Conservation (phyloP, 768 basidiomycete species). For the Hypholoma fasciculare region DNA sequence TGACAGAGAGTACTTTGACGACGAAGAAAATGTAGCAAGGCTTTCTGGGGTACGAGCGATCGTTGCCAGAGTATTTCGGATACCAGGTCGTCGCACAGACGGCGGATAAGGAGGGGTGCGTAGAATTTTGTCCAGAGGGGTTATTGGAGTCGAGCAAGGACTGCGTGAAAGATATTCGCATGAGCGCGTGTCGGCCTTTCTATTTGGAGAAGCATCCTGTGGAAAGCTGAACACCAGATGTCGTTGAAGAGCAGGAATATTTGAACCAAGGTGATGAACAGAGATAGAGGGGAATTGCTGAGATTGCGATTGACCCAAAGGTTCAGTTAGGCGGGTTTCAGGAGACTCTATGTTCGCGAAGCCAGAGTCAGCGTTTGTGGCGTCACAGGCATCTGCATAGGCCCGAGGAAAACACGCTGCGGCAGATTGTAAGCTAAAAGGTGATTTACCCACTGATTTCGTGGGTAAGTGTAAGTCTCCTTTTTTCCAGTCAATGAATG, state of each 20-base stretch:
- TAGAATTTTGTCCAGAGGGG: slow-evolving; percentile 11
- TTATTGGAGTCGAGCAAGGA: slow-evolving; percentile 7
- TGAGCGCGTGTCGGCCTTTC: neutral
- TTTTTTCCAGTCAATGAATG: too few species aligned
- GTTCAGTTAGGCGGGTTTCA: too few species aligned
- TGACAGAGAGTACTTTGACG: neutral
- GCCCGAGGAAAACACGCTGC: too few species aligned
- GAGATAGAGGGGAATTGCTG: neutral
- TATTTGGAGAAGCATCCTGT: neutral
- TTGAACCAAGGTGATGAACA: neutral
- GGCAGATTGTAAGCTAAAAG: too few species aligned
- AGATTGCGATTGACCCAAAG: neutral
- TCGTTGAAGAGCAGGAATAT: slow-evolving; percentile 1
- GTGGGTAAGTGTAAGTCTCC: too few species aligned
- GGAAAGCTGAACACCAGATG: neutral
- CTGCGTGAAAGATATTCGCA: neutral
- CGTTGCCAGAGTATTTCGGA: neutral
- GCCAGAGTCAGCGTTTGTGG: too few species aligned
- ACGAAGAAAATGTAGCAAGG: neutral
- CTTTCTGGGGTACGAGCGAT: neutral
- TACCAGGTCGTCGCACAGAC: neutral
- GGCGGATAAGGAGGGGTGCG: slow-evolving; percentile 11
- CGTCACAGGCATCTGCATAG: too few species aligned
- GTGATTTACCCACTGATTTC: too few species aligned
- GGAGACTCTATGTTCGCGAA: too few species aligned